Percentiles rank a stretch among this genome's conserved stretches.
Conservation (phyloP, 2,329 filamentous ascomycete genomes). For the Shiraia bambusicola region DNA sequence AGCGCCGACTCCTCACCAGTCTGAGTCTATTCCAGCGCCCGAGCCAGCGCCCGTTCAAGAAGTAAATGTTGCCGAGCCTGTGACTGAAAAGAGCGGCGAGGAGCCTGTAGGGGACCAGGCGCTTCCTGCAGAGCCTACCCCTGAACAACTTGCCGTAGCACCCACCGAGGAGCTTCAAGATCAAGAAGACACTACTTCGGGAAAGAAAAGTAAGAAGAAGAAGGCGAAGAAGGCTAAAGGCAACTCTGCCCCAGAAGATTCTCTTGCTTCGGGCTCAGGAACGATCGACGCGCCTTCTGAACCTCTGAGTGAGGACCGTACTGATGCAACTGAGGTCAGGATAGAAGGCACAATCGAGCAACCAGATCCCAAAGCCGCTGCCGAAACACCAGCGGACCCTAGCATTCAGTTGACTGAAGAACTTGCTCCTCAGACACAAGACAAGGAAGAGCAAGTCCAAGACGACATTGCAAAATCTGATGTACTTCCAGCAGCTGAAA, state of each 20-base stretch:
- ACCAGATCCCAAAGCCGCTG: background rate
- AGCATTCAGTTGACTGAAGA: background rate
- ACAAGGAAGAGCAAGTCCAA: slow-evolving; percentile 2
- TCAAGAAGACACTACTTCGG: slow-evolving; percentile 14
- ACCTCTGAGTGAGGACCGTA: no score
- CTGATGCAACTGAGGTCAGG: no score
- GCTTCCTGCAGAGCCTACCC: background rate
- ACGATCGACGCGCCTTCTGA: background rate
- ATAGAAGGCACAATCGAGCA: background rate
- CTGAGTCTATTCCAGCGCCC: no score
- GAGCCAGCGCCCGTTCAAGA: background rate
- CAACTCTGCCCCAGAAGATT: slow-evolving; percentile 6
- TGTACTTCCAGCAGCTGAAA: background rate
- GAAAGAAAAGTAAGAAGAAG: slow-evolving; percentile 30
- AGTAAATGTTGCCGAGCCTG: background rate
- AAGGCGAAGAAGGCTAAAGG: slow-evolving; percentile 27
- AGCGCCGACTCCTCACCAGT: no score
- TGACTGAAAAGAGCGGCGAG: background rate
- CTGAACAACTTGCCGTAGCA: background rate
- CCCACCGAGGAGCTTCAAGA: background rate
- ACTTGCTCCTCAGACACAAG: background rate
- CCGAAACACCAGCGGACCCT: background rate
- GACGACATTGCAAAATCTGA: background rate
- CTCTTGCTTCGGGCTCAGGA: background rate
- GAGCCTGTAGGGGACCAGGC: background rate